Percentiles rank a stretch among this genome's conserved stretches.
Evolutionary conservation across 176 grass and related monocot genomes (phyloP).

Genomic region (Oryza australiensis): DNA sequence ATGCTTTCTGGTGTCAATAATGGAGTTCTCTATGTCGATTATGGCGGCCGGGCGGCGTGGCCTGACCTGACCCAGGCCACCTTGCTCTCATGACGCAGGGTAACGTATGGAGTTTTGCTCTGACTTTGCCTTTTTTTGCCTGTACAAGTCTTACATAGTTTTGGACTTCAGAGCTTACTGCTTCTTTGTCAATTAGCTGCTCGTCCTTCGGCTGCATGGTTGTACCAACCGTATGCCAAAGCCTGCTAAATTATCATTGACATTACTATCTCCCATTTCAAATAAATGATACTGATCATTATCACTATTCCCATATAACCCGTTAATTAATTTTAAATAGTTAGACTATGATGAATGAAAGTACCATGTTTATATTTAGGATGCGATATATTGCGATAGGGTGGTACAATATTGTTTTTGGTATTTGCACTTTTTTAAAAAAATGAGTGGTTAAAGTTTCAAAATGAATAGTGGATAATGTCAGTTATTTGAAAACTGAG

Average conservation of each 20-base stretch:
- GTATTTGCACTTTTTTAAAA: no score
- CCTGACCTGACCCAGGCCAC: not conserved
- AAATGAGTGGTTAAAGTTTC: no score
- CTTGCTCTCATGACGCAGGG: not conserved
- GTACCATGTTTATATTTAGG: no score
- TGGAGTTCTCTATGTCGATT: not conserved
- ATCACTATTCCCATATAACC: no score
- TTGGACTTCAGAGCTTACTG: not conserved
- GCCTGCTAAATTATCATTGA: not conserved
- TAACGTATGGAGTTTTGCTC: not conserved
- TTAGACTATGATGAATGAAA: no score
- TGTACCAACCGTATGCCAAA: not conserved
- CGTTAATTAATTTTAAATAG: no score
- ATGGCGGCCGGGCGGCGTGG: constrained; percentile 19
- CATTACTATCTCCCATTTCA: not conserved
- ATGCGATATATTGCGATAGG: no score
- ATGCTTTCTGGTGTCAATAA: constrained; percentile 32
- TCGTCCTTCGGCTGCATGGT: not conserved
- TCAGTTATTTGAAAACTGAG: no score
- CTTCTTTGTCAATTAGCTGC: not conserved
- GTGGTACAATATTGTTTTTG: no score
- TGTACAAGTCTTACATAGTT: not conserved
- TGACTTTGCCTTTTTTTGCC: constrained; percentile 10
- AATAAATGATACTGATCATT: no score
- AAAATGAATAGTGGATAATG: no score